Percentiles rank a stretch among this genome's conserved stretches.
phyloP scores from a whole-genome alignment of 2,329 filamentous ascomycete species.

The Pseudogymnoascus pannorum region DNA sequence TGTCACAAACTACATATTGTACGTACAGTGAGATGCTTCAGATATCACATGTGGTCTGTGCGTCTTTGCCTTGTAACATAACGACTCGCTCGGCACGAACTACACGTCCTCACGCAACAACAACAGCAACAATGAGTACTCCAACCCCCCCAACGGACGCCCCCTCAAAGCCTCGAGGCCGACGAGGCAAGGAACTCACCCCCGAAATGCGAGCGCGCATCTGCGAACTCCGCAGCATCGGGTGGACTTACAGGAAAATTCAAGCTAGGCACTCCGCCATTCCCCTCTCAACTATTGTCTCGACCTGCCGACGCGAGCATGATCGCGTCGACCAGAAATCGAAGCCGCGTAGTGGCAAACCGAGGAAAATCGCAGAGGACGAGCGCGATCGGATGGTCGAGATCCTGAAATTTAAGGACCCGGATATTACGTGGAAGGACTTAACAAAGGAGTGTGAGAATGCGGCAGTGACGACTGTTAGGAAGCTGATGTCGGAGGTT shows the following conservation, averaged over 20 bases:
- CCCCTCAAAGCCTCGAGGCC: neutral
- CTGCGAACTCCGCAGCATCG: conserved; percentile 12
- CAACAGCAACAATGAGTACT: neutral
- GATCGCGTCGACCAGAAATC: neutral
- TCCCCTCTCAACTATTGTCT: conserved; percentile 3
- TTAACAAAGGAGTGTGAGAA: conserved; percentile 1
- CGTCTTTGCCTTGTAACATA: neutral
- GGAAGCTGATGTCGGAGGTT: neutral
- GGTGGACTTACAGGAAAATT: conserved; percentile 5
- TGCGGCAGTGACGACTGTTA: neutral
- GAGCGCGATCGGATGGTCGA: conserved; percentile 12
- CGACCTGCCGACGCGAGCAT: conserved; percentile 9
- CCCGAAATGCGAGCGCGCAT: conserved; percentile 11
- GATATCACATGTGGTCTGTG: neutral
- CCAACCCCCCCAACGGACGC: neutral
- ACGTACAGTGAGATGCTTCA: neutral
- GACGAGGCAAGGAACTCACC: neutral
- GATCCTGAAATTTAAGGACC: neutral
- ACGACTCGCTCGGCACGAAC: too few species aligned
- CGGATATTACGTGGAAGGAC: neutral
- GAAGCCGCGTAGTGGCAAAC: conserved; percentile 1
- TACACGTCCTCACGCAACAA: neutral
- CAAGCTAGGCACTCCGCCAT: conserved; percentile 7
- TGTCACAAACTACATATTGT: neutral
- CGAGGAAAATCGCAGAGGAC: conserved; percentile 7